Evolutionary conservation across 306 rosid genomes (phyloP).

Genomic region (Vigna trinervia): DNA sequence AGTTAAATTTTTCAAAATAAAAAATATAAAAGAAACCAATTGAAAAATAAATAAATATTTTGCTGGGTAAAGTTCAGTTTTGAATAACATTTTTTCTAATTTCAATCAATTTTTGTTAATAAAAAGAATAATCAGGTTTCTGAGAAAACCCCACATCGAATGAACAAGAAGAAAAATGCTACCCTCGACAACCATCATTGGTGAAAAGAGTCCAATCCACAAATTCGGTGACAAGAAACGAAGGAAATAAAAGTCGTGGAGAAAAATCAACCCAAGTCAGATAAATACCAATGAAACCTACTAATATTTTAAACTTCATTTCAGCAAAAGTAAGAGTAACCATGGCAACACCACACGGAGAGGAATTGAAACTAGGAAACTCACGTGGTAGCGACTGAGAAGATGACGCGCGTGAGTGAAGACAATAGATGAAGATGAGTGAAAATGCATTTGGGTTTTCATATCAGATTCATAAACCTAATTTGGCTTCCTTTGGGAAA

Average conservation of each 20-base stretch:
- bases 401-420: slow-evolving; percentile 8
- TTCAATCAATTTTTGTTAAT: neutral
- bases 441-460: neutral
- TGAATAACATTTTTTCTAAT: neutral
- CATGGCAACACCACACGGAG: neutral
- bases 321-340: neutral
- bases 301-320: neutral
- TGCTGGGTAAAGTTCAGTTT: neutral
- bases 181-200: neutral
- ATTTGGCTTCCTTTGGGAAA: neutral
- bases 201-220: neutral
- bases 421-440: neutral
- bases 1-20: too few relatives aligned
- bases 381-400: neutral
- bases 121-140: neutral
- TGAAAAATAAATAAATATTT: too few relatives aligned
- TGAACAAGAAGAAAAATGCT: neutral
- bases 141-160: neutral
- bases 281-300: neutral
- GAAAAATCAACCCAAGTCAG: too few relatives aligned
- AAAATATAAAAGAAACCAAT: too few relatives aligned
- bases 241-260: too few relatives aligned
- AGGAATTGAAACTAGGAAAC: neutral
- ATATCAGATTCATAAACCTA: neutral
- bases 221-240: neutral